Percentiles rank a stretch among this genome's conserved stretches.
These are phyloP conservation scores for Parathielavia hyrcaniae DNA, from an alignment of 495 filamentous ascomycete species.

Conservation along the genomic window DNA sequence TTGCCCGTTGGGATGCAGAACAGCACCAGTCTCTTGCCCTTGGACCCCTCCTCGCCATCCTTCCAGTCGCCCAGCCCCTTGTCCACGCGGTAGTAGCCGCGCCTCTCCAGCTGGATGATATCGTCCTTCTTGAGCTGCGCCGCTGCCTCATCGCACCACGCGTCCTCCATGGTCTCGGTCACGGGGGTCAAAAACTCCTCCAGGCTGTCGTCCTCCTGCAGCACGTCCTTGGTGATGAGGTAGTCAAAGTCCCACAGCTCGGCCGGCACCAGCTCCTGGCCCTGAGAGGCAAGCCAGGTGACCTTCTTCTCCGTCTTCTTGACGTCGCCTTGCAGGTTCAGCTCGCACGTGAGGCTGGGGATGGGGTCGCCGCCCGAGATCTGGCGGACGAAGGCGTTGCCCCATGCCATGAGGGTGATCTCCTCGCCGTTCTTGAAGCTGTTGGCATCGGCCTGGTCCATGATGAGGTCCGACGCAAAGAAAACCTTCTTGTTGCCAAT, in stretches of 20 bases:
- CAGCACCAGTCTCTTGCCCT: slow-evolving; percentile 61
- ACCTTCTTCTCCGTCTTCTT: slow-evolving; percentile 94
- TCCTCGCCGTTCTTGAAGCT: slow-evolving; percentile 79
- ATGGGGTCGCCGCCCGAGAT: slow-evolving; percentile 52
- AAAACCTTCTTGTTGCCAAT: slow-evolving; percentile 79
- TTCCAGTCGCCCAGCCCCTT: slow-evolving; percentile 41
- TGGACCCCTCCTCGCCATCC: slow-evolving; percentile 38
- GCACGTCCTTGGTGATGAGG: slow-evolving; percentile 84
- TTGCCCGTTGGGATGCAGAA: slow-evolving; percentile 67
- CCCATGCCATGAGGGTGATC: slow-evolving; percentile 94
- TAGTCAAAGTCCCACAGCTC: slow-evolving; percentile 89
- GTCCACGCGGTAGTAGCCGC: slow-evolving; percentile 84
- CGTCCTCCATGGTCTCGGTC: slow-evolving; percentile 70
- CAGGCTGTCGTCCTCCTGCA: slow-evolving; percentile 72
- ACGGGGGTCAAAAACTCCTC: slow-evolving; percentile 72
- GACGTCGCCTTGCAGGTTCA: slow-evolving; percentile 82
- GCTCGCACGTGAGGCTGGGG: slow-evolving; percentile 63
- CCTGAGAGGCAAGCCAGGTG: slow-evolving; percentile 75
- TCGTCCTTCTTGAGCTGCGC: slow-evolving; percentile 68
- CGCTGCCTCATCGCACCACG: slow-evolving; percentile 75
- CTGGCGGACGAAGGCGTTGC: slow-evolving; percentile 74
- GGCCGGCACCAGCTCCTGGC: slow-evolving; percentile 69
- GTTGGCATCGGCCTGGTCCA: slow-evolving; percentile 83
- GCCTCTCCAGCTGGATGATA: slow-evolving; percentile 90
- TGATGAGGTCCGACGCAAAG: slow-evolving; percentile 61